A percentile compares a stretch with the other conserved stretches of the same genome.
Conservation (phyloP, 208 protist species). For the Trypanosomatidae sp. region DNA sequence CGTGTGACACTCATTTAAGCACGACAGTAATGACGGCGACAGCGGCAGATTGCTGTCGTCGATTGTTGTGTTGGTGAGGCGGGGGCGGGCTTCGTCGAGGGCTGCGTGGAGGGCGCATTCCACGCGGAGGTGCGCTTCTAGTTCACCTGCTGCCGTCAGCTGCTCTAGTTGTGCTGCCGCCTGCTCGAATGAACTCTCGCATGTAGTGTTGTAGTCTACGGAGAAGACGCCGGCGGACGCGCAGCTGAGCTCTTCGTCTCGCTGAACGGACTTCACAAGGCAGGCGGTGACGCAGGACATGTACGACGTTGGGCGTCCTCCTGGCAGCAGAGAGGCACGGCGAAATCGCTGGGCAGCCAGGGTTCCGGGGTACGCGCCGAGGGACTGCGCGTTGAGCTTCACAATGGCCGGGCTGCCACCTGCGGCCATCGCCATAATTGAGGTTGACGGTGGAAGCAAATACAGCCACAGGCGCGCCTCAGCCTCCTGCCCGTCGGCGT, state of each 20-base stretch:
- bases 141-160: not conserved
- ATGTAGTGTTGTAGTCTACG: constrained; percentile 20
- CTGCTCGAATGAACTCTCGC: constrained; percentile 26
- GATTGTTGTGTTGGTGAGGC: not conserved
- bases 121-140: constrained; percentile 4
- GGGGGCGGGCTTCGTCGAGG: not conserved
- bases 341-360: constrained; percentile 20
- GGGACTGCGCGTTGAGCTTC: constrained; percentile 10
- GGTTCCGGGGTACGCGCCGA: constrained; percentile 16
- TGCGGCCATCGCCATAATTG: not conserved
- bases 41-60: not conserved
- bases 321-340: constrained; percentile 16
- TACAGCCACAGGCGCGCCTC: constrained; percentile 25
- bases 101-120: not conserved
- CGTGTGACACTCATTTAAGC: constrained; percentile 13
- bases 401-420: not conserved
- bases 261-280: constrained; percentile 23
- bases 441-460: constrained; percentile 5
- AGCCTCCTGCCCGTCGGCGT: constrained; percentile 21
- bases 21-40: not conserved
- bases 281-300: not conserved
- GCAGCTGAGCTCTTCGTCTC: constrained; percentile 1
- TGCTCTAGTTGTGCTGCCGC: constrained; percentile 12
- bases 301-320: constrained; percentile 3
- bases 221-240: constrained; percentile 22